phyloP scores from a whole-genome alignment of 2,329 filamentous ascomycete species.

The Alternaria gansuensis region DNA sequence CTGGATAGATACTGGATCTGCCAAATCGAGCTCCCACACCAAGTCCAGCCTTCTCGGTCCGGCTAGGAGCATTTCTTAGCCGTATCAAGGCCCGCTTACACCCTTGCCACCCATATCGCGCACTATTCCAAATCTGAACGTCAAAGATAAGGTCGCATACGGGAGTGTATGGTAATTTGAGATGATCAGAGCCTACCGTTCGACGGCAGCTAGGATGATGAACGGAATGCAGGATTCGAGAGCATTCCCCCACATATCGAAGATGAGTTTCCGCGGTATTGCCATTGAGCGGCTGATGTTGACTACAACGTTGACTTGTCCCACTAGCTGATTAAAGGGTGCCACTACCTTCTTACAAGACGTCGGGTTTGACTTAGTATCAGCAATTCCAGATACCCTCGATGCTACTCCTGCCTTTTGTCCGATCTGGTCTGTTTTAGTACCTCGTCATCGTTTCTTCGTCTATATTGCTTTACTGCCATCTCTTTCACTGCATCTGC shows the following conservation, averaged over 20 bases:
- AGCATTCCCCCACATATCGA: constrained; percentile 36
- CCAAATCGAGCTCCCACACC: constrained; percentile 28
- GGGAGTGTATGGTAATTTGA: constrained; percentile 22
- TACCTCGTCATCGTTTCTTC: neutral
- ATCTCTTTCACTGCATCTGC: neutral
- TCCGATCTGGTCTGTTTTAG: neutral
- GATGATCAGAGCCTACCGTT: constrained; percentile 12
- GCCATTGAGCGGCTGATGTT: constrained; percentile 19
- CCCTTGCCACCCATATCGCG: constrained; percentile 21
- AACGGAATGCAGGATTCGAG: constrained; percentile 28
- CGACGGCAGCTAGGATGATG: constrained; percentile 24
- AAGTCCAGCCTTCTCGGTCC: constrained; percentile 12
- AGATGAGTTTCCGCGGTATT: constrained; percentile 30
- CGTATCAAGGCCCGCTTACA: constrained; percentile 13
- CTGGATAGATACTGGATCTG: constrained; percentile 12
- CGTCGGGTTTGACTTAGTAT: neutral
- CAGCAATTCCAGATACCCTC: constrained; percentile 2
- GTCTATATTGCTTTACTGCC: neutral
- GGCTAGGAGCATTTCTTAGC: constrained; percentile 26
- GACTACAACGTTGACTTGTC: constrained; percentile 16
- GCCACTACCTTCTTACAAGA: constrained; percentile 17
- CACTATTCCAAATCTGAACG: constrained; percentile 37
- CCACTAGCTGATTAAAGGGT: constrained; percentile 22
- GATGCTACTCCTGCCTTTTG: constrained; percentile 5
- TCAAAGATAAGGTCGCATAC: constrained; percentile 51